A percentile compares a stretch with the other conserved stretches of the same genome.
phyloP scores from a whole-genome alignment of 2,329 filamentous ascomycete genomes.

The Beauveria medogensis region DNA sequence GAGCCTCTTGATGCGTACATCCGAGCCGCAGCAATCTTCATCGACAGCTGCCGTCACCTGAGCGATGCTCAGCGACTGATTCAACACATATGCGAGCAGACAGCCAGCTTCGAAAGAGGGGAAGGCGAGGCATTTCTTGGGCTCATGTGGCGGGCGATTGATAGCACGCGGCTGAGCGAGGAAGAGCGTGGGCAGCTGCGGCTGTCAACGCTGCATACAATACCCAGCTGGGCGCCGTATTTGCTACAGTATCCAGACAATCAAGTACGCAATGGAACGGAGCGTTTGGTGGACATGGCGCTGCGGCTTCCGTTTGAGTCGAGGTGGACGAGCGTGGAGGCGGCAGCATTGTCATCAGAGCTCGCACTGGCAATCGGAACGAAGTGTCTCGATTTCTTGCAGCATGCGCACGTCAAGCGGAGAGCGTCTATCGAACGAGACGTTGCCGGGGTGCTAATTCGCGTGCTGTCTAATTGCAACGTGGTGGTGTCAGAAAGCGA shows the following conservation, averaged over 20 bases:
- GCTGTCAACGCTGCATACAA: constrained; percentile 17
- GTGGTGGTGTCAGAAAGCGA: constrained; percentile 30
- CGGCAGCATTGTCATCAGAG: constrained; percentile 8
- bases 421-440: constrained; percentile 33
- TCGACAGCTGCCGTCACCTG: constrained; percentile 30
- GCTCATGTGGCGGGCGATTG: constrained; percentile 28
- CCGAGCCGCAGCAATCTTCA: constrained; percentile 47
- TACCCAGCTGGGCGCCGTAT: constrained; percentile 42
- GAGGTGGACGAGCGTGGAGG: constrained; percentile 16
- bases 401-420: constrained; percentile 37
- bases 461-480: constrained; percentile 34
- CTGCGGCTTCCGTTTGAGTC: constrained; percentile 30
- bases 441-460: constrained; percentile 33
- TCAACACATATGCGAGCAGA: constrained; percentile 35
- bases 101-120: constrained; percentile 33
- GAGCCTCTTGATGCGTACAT: constrained; percentile 48
- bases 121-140: constrained; percentile 43
- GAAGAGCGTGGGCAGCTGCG: constrained; percentile 17
- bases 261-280: constrained; percentile 32
- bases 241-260: constrained; percentile 40
- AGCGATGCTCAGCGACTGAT: constrained; percentile 32
- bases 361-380: constrained; percentile 34
- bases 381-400: constrained; percentile 37
- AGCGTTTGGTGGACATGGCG: constrained; percentile 35
- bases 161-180: constrained; percentile 21